phyloP scores from a whole-genome alignment of 2,329 filamentous ascomycete species.

The Cadophora malorum region DNA sequence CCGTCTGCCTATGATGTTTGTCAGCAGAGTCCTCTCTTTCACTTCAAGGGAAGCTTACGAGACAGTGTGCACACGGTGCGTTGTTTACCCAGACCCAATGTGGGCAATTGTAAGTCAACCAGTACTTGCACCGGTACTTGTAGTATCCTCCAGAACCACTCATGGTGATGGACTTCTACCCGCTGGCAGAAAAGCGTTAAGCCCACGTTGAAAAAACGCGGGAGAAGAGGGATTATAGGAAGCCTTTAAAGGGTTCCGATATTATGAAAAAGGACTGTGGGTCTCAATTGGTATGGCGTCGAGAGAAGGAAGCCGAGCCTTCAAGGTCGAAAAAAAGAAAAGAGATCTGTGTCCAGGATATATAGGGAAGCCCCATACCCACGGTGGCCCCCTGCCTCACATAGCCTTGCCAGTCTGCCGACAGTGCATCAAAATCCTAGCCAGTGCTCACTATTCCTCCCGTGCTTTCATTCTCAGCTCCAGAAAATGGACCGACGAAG shows the following conservation, averaged over 20 bases:
- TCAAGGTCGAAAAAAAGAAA: conserved; percentile 40
- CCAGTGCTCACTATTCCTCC: conserved; percentile 11
- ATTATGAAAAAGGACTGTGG: conserved; percentile 6
- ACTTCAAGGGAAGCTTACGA: conserved; percentile 49
- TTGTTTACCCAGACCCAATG: conserved; percentile 63
- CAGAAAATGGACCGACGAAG: conserved; percentile 6
- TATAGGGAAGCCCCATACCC: conserved; percentile 32
- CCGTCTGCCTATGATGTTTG: conserved; percentile 53
- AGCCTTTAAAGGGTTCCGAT: conserved; percentile 19
- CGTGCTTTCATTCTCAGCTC: conserved; percentile 10
- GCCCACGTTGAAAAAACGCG: conserved; percentile 34
- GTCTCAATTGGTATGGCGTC: conserved; percentile 23
- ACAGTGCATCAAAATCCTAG: conserved; percentile 16
- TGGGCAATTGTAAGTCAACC: conserved; percentile 56
- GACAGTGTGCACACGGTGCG: conserved; percentile 55
- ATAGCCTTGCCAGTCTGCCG: not conserved
- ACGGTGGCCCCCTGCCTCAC: conserved; percentile 19
- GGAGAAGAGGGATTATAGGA: conserved; percentile 18
- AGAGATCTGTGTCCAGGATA: conserved; percentile 40
- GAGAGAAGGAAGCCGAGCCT: conserved; percentile 27
- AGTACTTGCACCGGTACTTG: conserved; percentile 63
- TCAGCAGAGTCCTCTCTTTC: conserved; percentile 20
- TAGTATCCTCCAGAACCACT: conserved; percentile 48
- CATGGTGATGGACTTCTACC: conserved; percentile 43
- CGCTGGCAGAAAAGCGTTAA: conserved; percentile 44